A percentile compares a stretch with the other conserved stretches of the same genome.
Evolutionary conservation across 805 yeast species (phyloP).

Genomic region (Candida insectorum): DNA sequence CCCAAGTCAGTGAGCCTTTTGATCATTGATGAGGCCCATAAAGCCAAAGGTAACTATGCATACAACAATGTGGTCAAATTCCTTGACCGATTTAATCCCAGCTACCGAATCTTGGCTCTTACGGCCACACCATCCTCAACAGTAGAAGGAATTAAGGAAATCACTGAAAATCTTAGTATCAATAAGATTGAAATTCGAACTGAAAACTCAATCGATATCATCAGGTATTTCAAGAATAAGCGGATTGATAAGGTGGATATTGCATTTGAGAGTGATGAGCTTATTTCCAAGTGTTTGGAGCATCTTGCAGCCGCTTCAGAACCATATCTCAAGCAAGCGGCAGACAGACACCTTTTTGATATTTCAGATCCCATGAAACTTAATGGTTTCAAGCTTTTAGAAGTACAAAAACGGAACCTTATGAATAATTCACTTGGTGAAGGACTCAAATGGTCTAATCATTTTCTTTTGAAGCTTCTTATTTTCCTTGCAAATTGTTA

Average conservation of each 20-base stretch:
- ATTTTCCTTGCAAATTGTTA: conserved; percentile 71
- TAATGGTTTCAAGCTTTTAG: conserved; percentile 69
- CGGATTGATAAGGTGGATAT: conserved; percentile 63
- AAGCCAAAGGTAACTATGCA: conserved; percentile 88
- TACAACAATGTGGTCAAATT: conserved; percentile 79
- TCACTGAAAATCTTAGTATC: conserved; percentile 68
- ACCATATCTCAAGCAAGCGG: conserved; percentile 64
- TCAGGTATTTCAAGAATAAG: conserved; percentile 72
- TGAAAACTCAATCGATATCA: conserved; percentile 76
- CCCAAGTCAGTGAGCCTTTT: conserved; percentile 73
- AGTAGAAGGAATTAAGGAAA: conserved; percentile 82
- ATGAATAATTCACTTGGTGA: conserved; percentile 55
- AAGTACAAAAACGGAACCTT: conserved; percentile 57
- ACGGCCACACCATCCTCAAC: conserved; percentile 96
- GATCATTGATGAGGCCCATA: conserved; percentile 93
- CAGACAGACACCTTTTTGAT: conserved; percentile 53
- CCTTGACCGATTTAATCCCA: conserved; percentile 47
- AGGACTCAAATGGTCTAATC: conserved; percentile 73
- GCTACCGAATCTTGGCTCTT: conserved; percentile 75
- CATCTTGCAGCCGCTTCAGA: conserved; percentile 59
- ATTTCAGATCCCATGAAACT: conserved; percentile 63
- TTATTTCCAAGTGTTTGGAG: conserved; percentile 35
- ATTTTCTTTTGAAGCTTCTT: conserved; percentile 57
- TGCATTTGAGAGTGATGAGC: conserved; percentile 24
- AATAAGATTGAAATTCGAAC: conserved; percentile 83